Base-by-base conservation (phyloP, 2,329 filamentous ascomycete genomes). In the Xylaria sp. region DNA sequence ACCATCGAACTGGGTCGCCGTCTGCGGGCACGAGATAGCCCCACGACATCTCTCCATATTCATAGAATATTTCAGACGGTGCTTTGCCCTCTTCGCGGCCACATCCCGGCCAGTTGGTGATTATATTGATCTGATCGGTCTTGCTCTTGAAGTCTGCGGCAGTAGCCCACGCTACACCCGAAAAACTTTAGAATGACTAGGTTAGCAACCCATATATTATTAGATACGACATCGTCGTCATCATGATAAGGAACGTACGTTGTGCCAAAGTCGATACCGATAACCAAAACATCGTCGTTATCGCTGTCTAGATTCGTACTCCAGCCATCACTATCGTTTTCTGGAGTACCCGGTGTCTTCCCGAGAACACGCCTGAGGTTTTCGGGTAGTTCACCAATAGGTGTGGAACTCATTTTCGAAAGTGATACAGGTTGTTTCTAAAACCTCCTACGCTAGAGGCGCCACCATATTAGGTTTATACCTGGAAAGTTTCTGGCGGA, bases 81-180 rank as follows among this genome's bases (percentile, higher is more conserved):
- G 67, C 69, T 35, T 72, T 69, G 11, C 64, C 55, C 40, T 58
- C 47, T 31, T 58, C 47, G n/a, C 47, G 21, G 3, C 40, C 48
- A n/a, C 4, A 29, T 29, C 31, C 47, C 1, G 55, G 55, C 55
- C 55, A 58, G 11, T n/a, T 52, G n/a, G 40, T 53, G 29, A 58
- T 53, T 10, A 52, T 15, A 40, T 53, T 58, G 6, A 58, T 31
- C 23, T 53, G 21, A 2, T 58, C 48, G 17, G n/a, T 52, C 7
- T 15, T 25, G 17, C 23, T 52, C 7, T 15, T 25, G 31, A 58
- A 52, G 41, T 49, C 60, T 37, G 25, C 64, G 40, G 25, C 61
- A 44, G 54, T 62, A 13, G 40, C 47, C 71, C 72, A 74, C 3
- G 72, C 62, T 1, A 72, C 68, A 3, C 72, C 72, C 2, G 72